Evolutionary conservation across 768 basidiomycete genomes (phyloP).

Genomic region (Rhodosporidiobolus odoratus): DNA sequence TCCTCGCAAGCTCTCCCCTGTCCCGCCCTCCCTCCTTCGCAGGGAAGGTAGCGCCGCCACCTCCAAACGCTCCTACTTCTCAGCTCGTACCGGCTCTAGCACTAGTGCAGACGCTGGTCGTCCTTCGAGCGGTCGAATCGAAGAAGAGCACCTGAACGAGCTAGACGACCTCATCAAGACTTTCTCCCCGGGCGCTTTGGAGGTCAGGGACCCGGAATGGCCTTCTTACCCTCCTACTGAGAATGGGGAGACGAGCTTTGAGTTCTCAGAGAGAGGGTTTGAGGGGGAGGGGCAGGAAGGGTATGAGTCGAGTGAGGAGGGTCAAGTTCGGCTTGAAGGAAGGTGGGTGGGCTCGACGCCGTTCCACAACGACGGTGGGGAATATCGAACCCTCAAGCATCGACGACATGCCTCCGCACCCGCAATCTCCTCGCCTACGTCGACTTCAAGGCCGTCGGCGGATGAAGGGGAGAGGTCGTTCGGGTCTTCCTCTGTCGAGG

Average conservation of each 20-base stretch:
- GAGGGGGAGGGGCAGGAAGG: neutral
- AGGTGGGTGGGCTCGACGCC: too few species aligned
- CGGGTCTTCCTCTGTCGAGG: neutral
- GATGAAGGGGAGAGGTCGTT: neutral
- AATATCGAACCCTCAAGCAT: neutral
- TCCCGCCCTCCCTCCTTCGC: too few species aligned
- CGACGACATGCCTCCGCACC: neutral
- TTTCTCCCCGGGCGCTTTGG: neutral
- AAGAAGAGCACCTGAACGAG: neutral
- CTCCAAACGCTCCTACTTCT: neutral
- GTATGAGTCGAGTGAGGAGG: neutral
- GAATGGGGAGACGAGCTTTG: neutral
- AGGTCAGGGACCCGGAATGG: neutral
- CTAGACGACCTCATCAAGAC: neutral
- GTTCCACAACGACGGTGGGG: neutral
- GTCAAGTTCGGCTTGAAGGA: neutral
- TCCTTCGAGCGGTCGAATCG: neutral
- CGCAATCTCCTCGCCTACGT: neutral
- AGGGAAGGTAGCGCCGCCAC: too few species aligned
- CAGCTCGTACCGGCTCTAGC: neutral
- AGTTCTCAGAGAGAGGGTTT: conserved; percentile 3
- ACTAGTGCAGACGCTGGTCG: neutral
- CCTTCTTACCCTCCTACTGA: neutral
- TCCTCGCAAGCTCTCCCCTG: too few species aligned
- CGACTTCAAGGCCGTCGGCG: neutral